These are phyloP conservation scores for Trichoderma sp. DNA, from an alignment of 2,329 filamentous ascomycete species.

Conservation along the genomic window DNA sequence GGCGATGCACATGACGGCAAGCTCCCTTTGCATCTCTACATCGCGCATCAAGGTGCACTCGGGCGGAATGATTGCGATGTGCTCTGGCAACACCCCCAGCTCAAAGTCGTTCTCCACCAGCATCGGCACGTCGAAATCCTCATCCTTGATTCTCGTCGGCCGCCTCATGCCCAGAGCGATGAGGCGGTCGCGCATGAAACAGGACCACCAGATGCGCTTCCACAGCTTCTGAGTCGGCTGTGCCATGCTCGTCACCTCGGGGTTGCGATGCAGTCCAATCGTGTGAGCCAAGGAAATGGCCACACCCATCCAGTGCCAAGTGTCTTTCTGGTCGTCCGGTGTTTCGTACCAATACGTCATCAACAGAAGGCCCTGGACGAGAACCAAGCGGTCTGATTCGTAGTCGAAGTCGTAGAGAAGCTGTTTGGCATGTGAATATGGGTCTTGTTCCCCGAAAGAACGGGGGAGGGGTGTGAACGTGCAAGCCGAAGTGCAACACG, in stretches of 20 bases:
- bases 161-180: conserved; percentile 93
- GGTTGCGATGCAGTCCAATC: conserved; percentile 88
- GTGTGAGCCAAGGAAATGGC: conserved; percentile 91
- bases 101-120: conserved; percentile 84
- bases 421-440: conserved; percentile 47
- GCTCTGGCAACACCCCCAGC: conserved; percentile 66
- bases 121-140: conserved; percentile 94
- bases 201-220: conserved; percentile 98
- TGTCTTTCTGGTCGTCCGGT: conserved; percentile 95
- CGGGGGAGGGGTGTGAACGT: not conserved
- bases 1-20: conserved; percentile 87
- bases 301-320: conserved; percentile 98
- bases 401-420: conserved; percentile 95
- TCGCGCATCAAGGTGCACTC: conserved; percentile 74
- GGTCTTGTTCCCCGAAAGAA: conserved; percentile 2
- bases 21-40: conserved; percentile 69
- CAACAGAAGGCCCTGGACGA: conserved; percentile 84
- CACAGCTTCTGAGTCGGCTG: conserved; percentile 75
- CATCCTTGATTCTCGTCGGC: conserved; percentile 87
- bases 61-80: conserved; percentile 67
- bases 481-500: not conserved
- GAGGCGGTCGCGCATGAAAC: conserved; percentile 90
- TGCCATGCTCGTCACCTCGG: conserved; percentile 73
- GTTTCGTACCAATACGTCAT: conserved; percentile 99
- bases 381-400: conserved; percentile 82